These are phyloP conservation scores for Cladosporium sphaerospermum DNA, from an alignment of 2,329 filamentous ascomycete genomes.

Conservation along the genomic window DNA sequence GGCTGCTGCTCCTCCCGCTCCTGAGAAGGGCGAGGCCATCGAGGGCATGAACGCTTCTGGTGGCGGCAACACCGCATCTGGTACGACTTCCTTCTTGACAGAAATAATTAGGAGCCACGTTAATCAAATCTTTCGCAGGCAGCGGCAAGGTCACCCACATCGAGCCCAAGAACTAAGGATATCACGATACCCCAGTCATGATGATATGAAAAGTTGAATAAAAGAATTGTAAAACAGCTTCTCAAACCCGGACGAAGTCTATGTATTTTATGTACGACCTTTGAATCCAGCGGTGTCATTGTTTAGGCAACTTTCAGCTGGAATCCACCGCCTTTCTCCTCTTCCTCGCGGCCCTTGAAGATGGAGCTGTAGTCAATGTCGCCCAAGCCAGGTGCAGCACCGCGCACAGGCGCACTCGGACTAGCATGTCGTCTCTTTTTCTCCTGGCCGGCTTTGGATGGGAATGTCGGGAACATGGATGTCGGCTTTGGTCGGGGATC, in stretches of 20 bases:
- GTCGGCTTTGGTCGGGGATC: slow-evolving; percentile 84
- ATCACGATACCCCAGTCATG: slow-evolving; percentile 1
- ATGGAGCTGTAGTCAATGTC: slow-evolving; percentile 45
- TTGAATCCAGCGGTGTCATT: background rate
- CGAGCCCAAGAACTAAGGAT: slow-evolving; percentile 10
- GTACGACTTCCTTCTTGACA: background rate
- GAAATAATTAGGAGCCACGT: too few species aligned
- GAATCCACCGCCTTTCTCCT: slow-evolving; percentile 45
- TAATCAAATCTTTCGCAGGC: background rate
- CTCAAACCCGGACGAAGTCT: background rate
- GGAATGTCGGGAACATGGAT: slow-evolving; percentile 94
- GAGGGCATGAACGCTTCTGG: slow-evolving; percentile 32
- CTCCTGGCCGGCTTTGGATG: slow-evolving; percentile 90
- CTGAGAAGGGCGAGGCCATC: slow-evolving; percentile 34
- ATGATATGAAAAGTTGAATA: slow-evolving; percentile 1
- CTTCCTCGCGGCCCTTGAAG: slow-evolving; percentile 43
- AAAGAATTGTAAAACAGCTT: background rate
- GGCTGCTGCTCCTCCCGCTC: slow-evolving; percentile 33
- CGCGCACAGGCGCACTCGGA: slow-evolving; percentile 76
- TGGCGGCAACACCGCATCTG: slow-evolving; percentile 22
- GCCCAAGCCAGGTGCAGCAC: slow-evolving; percentile 38
- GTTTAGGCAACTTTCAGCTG: slow-evolving; percentile 27
- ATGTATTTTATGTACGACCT: slow-evolving; percentile 1
- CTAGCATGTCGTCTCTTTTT: slow-evolving; percentile 64
- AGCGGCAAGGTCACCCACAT: slow-evolving; percentile 6